These are phyloP conservation scores for Fonsecaea pugnacius DNA, from an alignment of 2,329 filamentous ascomycete species.

Conservation along the genomic window DNA sequence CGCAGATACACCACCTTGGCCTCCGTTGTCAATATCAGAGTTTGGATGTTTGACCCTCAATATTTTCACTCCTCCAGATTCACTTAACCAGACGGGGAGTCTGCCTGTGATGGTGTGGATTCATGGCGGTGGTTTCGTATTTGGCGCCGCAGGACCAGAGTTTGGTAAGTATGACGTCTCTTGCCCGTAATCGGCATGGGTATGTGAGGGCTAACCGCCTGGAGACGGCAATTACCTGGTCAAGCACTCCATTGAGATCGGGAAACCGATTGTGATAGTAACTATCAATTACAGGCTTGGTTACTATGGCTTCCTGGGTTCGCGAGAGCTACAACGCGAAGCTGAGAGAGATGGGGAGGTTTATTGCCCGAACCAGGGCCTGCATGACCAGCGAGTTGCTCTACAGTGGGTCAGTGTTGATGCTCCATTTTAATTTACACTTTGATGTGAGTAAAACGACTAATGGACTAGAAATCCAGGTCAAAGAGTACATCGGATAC, in stretches of 20 bases:
- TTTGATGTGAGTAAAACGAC: constrained; percentile 6
- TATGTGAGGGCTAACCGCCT: no score
- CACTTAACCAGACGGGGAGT: fast-evolving
- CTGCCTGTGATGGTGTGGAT: constrained; percentile 55
- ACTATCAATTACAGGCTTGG: constrained; percentile 51
- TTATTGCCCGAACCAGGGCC: constrained; percentile 38
- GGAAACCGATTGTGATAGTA: constrained; percentile 49
- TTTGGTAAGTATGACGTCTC: no score
- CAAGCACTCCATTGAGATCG: constrained; percentile 42
- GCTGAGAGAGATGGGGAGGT: constrained; percentile 44
- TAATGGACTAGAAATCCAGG: constrained; percentile 29
- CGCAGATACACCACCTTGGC: no score
- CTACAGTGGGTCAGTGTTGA: constrained; percentile 45
- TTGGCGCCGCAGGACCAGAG: constrained; percentile 17
- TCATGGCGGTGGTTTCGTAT: constrained; percentile 43
- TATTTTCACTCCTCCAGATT: constrained; percentile 42
- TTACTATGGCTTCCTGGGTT: constrained; percentile 47
- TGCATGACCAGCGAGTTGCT: constrained; percentile 47
- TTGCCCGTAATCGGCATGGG: no score
- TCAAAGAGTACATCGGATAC: constrained; percentile 38
- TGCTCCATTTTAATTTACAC: no score
- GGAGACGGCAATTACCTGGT: constrained; percentile 41
- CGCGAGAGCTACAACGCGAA: constrained; percentile 13
- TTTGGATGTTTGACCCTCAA: constrained; percentile 53
- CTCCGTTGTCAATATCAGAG: constrained; percentile 44